Evolutionary conservation across 345 rosid species (phyloP), one percentile per base, ranked within the genome.

Genomic region (Arabis hirsuta): DNA sequence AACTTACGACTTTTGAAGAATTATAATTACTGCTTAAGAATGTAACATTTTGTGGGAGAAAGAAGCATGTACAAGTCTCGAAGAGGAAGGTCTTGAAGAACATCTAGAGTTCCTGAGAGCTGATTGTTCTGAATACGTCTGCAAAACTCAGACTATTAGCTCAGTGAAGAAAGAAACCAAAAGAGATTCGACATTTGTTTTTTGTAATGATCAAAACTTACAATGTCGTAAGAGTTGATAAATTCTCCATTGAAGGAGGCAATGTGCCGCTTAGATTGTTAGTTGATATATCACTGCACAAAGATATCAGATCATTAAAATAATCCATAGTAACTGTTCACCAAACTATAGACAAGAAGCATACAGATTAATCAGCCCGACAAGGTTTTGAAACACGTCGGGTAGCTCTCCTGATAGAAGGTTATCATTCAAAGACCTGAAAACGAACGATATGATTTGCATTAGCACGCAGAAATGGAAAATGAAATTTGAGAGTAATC

Each of bases 81-180:
- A 76, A 96, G 82, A 43, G 92, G 89, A 82, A 90, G 97, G 80
- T 84, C 87, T 81, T 90, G 88, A 59, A 92, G 84, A 73, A 90
- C 91, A 79, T 87, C 91, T 51, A 96, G 85, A 31, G 91, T 79
- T 67, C 99, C 99, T 2, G 99, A 90, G 52, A 96, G 72, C 65
- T 83, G 89, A 82, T 96, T 96, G 78, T 78, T 79, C 89, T 96
- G 98, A 87, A 92, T 81, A 77, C 39, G 96, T 62, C 99, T 96
- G 96, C 74, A 70, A 73, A 72, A 74, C 59, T 45, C 13, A 81
- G 69, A 79, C 56, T 71, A 79, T 83, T 72, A 83, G 84, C 72
- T 72, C 34, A 6, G 32, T 52, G 73, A 39, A 72, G 5, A 27
- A 26, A 5, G 1, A 19, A 3, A 55, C 38, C 53, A 63, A 55